These are phyloP conservation scores for Mortierella sp. DNA, from an alignment of 371 early-diverging fungal species.

Conservation along the genomic window DNA sequence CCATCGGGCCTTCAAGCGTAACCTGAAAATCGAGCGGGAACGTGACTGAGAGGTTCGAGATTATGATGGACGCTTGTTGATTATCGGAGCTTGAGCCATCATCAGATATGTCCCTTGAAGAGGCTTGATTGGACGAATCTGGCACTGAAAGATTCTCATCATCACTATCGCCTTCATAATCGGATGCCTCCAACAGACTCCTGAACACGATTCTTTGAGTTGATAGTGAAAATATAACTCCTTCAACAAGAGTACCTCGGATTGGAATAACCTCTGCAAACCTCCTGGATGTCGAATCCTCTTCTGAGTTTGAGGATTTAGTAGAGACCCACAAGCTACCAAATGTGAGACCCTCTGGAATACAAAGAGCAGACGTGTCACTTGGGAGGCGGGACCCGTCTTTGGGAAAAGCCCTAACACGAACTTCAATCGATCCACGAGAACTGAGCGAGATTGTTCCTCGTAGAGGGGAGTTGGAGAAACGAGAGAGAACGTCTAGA, in stretches of 20 bases:
- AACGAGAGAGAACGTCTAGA: conserved; percentile 83
- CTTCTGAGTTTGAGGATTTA: conserved; percentile 55
- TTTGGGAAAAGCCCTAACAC: conserved; percentile 77
- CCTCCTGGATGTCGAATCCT: conserved; percentile 41
- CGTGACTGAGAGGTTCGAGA: conserved; percentile 75
- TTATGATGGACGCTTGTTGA: conserved; percentile 62
- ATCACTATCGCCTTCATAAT: conserved; percentile 57
- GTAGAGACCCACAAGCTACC: conserved; percentile 75
- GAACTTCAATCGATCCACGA: conserved; percentile 79
- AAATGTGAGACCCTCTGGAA: conserved; percentile 68
- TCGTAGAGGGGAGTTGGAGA: conserved; percentile 85
- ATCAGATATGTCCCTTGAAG: conserved; percentile 60
- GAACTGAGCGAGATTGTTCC: conserved; percentile 80
- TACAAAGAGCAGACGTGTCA: conserved; percentile 67
- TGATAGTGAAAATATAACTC: conserved; percentile 74
- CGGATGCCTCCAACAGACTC: conserved; percentile 53
- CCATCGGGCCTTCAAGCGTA: conserved; percentile 80
- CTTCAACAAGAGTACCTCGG: conserved; percentile 75
- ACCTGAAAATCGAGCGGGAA: conserved; percentile 78
- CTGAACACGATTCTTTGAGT: conserved; percentile 75
- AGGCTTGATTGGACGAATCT: conserved; percentile 45
- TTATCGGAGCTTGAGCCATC: conserved; percentile 57
- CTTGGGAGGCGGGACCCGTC: conserved; percentile 71
- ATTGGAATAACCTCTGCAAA: conserved; percentile 77
- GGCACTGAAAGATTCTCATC: conserved; percentile 42